Percentiles rank a stretch among this genome's conserved stretches.
These are phyloP conservation scores for Elsinoe australis DNA, from an alignment of 2,329 filamentous ascomycete species.

Conservation along the genomic window DNA sequence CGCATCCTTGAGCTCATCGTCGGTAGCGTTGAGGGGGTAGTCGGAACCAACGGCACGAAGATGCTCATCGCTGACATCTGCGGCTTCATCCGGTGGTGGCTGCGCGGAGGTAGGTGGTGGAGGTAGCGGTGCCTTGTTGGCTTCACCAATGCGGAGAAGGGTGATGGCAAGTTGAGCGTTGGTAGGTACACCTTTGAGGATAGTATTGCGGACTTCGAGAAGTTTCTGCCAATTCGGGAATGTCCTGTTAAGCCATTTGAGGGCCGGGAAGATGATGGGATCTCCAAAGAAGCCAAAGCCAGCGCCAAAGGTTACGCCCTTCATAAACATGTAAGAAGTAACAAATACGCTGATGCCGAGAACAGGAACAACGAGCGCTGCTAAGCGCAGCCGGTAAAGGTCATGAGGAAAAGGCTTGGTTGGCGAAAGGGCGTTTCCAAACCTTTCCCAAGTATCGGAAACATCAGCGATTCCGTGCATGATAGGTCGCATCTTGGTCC, in stretches of 20 bases:
- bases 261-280: constrained; percentile 56
- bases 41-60: constrained; percentile 47
- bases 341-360: constrained; percentile 39
- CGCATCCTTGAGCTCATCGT: constrained; percentile 59
- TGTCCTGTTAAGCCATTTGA: constrained; percentile 52
- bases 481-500: constrained; percentile 64
- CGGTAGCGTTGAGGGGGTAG: constrained; percentile 52
- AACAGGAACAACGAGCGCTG: constrained; percentile 39
- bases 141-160: constrained; percentile 71
- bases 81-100: constrained; percentile 44
- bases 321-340: constrained; percentile 48
- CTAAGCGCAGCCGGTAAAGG: constrained; percentile 39
- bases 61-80: constrained; percentile 43
- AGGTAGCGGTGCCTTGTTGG: constrained; percentile 70
- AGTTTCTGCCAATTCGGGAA: constrained; percentile 68
- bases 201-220: constrained; percentile 60
- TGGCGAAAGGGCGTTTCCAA: constrained; percentile 50
- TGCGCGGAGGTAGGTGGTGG: constrained; percentile 43
- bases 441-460: constrained; percentile 55
- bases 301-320: constrained; percentile 57
- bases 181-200: constrained; percentile 75
- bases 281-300: constrained; percentile 76
- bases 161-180: constrained; percentile 79
- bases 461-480: constrained; percentile 59
- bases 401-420: constrained; percentile 42